Percentiles rank a stretch among this genome's conserved stretches.
Conservation (phyloP, 306 rosid species). For the Pyrus pyrifolia region DNA sequence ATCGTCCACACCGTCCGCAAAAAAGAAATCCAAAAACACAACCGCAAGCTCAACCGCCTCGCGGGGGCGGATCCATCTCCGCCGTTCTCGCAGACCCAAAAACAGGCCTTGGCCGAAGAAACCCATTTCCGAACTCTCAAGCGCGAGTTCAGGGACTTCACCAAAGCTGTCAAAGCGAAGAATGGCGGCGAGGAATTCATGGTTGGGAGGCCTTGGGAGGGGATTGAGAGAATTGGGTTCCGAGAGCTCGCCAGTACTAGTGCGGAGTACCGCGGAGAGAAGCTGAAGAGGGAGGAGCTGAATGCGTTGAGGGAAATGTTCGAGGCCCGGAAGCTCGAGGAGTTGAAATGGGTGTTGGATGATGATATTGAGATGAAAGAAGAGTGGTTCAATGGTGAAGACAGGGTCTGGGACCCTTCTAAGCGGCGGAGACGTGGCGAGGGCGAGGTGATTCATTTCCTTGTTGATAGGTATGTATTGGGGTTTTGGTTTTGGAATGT, state of each 20-base stretch:
- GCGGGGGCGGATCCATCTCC: constrained; percentile 20
- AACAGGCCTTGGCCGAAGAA: constrained; percentile 41
- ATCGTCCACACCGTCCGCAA: constrained; percentile 75
- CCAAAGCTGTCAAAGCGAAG: constrained; percentile 32
- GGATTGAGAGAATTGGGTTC: constrained; percentile 33
- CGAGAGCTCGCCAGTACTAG: constrained; percentile 30
- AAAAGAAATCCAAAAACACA: constrained; percentile 74
- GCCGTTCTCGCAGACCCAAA: constrained; percentile 37
- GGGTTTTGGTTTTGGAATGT: background rate
- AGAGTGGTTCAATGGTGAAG: constrained; percentile 34
- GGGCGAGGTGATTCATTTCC: constrained; percentile 62
- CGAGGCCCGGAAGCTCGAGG: constrained; percentile 53
- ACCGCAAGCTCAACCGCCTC: constrained; percentile 44
- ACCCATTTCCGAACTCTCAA: constrained; percentile 44
- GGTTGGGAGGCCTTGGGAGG: constrained; percentile 84
- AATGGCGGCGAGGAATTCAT: constrained; percentile 8
- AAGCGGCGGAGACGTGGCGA: constrained; percentile 49
- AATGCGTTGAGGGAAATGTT: constrained; percentile 56
- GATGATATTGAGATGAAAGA: constrained; percentile 56
- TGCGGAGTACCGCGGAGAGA: constrained; percentile 33
- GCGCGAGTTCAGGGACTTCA: constrained; percentile 50
- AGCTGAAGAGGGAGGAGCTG: constrained; percentile 59
- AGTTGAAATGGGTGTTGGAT: constrained; percentile 64
- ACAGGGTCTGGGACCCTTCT: constrained; percentile 12
- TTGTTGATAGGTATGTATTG: constrained; percentile 71